A percentile compares a stretch with the other conserved stretches of the same genome.
Conservation (phyloP, 352 stramenopile species). For the Phytophthora ohioensis region DNA sequence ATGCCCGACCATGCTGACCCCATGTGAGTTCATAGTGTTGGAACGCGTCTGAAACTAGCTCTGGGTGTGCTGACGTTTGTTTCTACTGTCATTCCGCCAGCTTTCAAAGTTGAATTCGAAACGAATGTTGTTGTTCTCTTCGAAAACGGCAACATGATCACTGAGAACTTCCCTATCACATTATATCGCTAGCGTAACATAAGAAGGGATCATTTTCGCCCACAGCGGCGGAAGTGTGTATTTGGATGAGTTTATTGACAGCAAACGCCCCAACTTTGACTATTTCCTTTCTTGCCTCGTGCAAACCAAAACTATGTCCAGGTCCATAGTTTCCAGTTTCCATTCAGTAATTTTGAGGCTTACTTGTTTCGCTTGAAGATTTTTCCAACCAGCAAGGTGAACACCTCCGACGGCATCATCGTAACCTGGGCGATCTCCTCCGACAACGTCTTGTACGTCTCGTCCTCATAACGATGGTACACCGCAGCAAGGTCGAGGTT, state of each 20-base stretch:
- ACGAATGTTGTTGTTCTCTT: conserved; percentile 94
- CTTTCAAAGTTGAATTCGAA: conserved; percentile 94
- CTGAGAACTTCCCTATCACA: conserved; percentile 90
- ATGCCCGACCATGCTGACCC: conserved; percentile 91
- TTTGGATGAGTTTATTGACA: too few species aligned
- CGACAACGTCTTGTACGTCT: conserved; percentile 88
- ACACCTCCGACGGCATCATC: conserved; percentile 92
- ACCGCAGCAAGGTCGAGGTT: conserved; percentile 89
- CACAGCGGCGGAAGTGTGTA: too few species aligned
- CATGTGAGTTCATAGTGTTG: conserved; percentile 40
- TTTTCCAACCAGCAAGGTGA: conserved; percentile 94
- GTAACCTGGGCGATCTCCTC: conserved; percentile 82
- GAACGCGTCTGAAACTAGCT: not conserved
- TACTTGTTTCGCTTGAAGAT: conserved; percentile 98
- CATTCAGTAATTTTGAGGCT: conserved; percentile 17
- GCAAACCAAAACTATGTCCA: too few species aligned
- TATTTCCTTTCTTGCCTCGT: too few species aligned
- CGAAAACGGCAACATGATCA: conserved; percentile 92
- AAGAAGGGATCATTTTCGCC: too few species aligned
- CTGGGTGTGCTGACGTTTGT: too few species aligned
- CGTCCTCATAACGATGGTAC: conserved; percentile 96
- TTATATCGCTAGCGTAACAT: conserved; percentile 68
- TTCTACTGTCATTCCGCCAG: conserved; percentile 31
- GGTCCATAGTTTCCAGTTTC: too few species aligned
- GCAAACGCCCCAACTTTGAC: too few species aligned